phyloP scores from a whole-genome alignment of 1,284 basidiomycete species.

The Fomitopsis schrenkii region DNA sequence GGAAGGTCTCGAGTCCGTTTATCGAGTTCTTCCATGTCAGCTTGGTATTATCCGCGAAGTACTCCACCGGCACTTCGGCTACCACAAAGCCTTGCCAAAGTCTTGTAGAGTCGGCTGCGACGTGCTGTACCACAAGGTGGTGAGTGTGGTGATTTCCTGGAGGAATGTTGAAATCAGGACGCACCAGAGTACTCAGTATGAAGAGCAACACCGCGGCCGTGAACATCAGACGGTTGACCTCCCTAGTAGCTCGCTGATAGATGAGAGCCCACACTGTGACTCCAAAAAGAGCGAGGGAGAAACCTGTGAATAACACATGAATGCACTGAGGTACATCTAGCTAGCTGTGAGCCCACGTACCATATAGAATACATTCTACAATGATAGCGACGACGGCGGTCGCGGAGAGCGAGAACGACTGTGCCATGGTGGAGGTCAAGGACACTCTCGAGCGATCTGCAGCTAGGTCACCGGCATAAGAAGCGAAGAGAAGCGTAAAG shows the following conservation, averaged over 20 bases:
- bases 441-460: neutral
- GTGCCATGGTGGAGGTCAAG: neutral
- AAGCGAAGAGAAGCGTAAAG: neutral
- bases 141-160: neutral
- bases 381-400: slow-evolving; percentile 22
- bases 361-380: slow-evolving; percentile 25
- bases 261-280: slow-evolving; percentile 9
- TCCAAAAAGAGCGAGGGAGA: slow-evolving; percentile 18
- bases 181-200: slow-evolving; percentile 16
- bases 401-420: slow-evolving; percentile 13
- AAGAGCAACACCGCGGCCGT: neutral
- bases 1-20: slow-evolving; percentile 29
- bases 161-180: neutral
- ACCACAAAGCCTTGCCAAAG: slow-evolving; percentile 18
- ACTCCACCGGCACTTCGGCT: slow-evolving; percentile 13
- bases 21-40: slow-evolving; percentile 27
- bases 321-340: neutral
- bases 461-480: neutral
- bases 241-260: neutral
- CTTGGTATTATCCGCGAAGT: slow-evolving; percentile 22
- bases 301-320: slow-evolving; percentile 14
- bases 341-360: slow-evolving; percentile 7
- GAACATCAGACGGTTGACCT: neutral
- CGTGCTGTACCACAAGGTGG: slow-evolving; percentile 14
- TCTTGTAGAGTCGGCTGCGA: slow-evolving; percentile 18